Evolutionary conservation across 495 filamentous ascomycete species (phyloP).

Genomic region (Podospora australis): DNA sequence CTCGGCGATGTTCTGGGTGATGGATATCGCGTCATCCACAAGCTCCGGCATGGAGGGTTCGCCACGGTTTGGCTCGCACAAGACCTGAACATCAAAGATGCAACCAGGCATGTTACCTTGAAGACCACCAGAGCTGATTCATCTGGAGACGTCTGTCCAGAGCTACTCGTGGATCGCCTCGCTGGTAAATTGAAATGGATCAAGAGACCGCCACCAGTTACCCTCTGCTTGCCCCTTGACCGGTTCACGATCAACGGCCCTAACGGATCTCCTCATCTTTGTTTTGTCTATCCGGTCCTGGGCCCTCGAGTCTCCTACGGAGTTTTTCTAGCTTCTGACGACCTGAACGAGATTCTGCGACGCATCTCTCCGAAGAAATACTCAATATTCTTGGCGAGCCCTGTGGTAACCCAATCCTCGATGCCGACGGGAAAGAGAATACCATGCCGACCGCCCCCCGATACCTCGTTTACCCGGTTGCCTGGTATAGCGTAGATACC

Average conservation of each 20-base stretch:
- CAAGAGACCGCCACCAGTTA: constrained; percentile 1
- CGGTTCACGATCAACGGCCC: constrained; percentile 35
- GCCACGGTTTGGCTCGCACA: constrained; percentile 51
- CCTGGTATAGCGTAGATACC: constrained; percentile 9
- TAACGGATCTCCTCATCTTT: constrained; percentile 34
- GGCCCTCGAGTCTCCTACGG: constrained; percentile 18
- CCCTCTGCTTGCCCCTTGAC: constrained; percentile 19
- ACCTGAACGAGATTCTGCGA: constrained; percentile 4
- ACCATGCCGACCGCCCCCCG: constrained; percentile 14
- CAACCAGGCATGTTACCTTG: constrained; percentile 20
- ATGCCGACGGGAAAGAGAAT: constrained; percentile 7
- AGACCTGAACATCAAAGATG: constrained; percentile 29
- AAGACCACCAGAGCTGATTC: constrained; percentile 19
- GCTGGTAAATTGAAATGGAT: background rate
- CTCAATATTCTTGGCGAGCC: constrained; percentile 22
- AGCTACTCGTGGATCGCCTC: constrained; percentile 16
- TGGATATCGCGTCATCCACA: constrained; percentile 45
- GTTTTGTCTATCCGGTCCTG: constrained; percentile 25
- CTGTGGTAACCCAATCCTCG: constrained; percentile 5
- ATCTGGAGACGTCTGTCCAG: constrained; percentile 5
- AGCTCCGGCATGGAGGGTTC: constrained; percentile 47
- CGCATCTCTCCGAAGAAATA: constrained; percentile 18
- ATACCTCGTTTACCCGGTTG: constrained; percentile 23
- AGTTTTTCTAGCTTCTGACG: constrained; percentile 5
- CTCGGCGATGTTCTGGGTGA: constrained; percentile 37